phyloP scores from a whole-genome alignment of 2,329 filamentous ascomycete species.

The Ceratocystis lukuohia region DNA sequence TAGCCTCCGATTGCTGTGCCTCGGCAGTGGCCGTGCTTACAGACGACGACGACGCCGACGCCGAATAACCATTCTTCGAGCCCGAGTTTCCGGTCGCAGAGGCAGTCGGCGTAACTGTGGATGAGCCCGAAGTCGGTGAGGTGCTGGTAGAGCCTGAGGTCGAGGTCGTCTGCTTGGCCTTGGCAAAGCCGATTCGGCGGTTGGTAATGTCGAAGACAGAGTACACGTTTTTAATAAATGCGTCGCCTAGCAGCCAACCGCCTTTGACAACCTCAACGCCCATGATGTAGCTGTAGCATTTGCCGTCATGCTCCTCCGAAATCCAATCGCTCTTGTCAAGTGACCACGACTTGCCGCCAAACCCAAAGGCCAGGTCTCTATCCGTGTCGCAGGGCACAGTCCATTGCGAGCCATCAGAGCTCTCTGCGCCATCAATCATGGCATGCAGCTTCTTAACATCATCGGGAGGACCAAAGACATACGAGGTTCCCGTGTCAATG shows the following conservation, averaged over 20 bases:
- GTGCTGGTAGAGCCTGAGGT: slow-evolving; percentile 14
- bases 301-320: slow-evolving; percentile 31
- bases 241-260: slow-evolving; percentile 67
- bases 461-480: slow-evolving; percentile 54
- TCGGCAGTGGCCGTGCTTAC: neutral
- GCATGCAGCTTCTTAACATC: slow-evolving; percentile 57
- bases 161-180: slow-evolving; percentile 12
- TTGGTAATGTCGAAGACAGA: slow-evolving; percentile 67
- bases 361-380: slow-evolving; percentile 47
- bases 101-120: neutral
- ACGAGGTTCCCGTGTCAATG: slow-evolving; percentile 75
- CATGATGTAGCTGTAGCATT: slow-evolving; percentile 60
- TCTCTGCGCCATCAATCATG: slow-evolving; percentile 47
- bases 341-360: slow-evolving; percentile 53
- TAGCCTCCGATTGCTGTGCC: neutral
- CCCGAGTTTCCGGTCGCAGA: neutral
- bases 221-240: slow-evolving; percentile 85
- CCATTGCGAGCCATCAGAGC: slow-evolving; percentile 48
- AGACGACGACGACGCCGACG: neutral
- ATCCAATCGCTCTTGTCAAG: slow-evolving; percentile 63
- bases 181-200: slow-evolving; percentile 39
- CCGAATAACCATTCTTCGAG: neutral
- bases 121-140: neutral
- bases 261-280: slow-evolving; percentile 52
- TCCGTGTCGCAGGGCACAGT: slow-evolving; percentile 59